Percentiles rank a stretch among this genome's conserved stretches.
phyloP scores from a whole-genome alignment of 495 filamentous ascomycete species.

The Penicillium canescens region DNA sequence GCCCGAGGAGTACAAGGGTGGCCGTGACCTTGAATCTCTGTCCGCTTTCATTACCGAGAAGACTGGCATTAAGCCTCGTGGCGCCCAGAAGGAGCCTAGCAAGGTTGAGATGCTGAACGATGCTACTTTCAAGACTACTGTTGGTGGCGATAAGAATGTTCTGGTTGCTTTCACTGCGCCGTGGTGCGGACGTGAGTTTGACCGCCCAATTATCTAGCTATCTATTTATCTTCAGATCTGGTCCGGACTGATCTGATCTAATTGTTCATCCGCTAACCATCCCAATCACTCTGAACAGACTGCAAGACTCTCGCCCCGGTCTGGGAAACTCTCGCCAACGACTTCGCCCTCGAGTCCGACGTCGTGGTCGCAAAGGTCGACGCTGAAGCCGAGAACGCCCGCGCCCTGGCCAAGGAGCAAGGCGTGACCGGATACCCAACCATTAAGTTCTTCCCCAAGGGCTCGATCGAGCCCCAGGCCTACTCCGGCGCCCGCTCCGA shows the following conservation, averaged over 20 bases:
- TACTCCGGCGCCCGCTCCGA: conserved; percentile 82
- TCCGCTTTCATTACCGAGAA: conserved; percentile 80
- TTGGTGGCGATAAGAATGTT: conserved; percentile 87
- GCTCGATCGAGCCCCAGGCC: conserved; percentile 66
- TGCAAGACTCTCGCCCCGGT: conserved; percentile 92
- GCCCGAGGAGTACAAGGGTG: conserved; percentile 82
- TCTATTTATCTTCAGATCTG: background rate
- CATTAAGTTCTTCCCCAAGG: conserved; percentile 96
- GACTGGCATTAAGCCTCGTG: conserved; percentile 78
- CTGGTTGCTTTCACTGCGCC: conserved; percentile 95
- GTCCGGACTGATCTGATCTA: conserved; percentile 16
- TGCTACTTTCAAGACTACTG: conserved; percentile 66
- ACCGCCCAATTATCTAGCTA: background rate
- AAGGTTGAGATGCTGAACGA: conserved; percentile 80
- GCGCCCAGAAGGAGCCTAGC: conserved; percentile 68
- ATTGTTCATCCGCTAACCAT: conserved; percentile 14
- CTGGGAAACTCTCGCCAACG: conserved; percentile 84
- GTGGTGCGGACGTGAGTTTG: conserved; percentile 90
- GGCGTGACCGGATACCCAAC: conserved; percentile 87
- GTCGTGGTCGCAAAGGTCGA: conserved; percentile 94
- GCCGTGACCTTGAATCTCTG: conserved; percentile 85
- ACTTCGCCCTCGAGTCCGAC: conserved; percentile 73
- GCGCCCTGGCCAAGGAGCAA: conserved; percentile 72
- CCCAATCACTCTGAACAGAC: conserved; percentile 52
- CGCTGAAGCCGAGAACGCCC: conserved; percentile 81